Base-by-base conservation (phyloP, 805 yeast genomes). In the Candida chilensis region DNA sequence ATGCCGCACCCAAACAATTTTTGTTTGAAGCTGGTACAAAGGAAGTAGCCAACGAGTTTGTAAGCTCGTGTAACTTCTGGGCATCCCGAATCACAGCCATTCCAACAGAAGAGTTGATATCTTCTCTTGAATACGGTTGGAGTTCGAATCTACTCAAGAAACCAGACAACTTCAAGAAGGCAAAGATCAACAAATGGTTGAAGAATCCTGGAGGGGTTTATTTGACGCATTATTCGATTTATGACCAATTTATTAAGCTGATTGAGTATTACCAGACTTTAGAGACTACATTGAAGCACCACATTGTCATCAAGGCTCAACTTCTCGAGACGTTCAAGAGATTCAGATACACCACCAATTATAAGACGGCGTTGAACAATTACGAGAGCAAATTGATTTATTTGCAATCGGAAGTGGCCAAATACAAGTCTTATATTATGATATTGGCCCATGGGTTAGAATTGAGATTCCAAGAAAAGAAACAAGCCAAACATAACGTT, bases 71-170 rank as follows among this genome's bases (percentile, higher is more conserved):
- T 53, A 87, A 86, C 51, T 87, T 83, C 49, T 87, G 96, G 95
- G 84, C 94, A 2, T 83, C 90, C 2, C 70, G 92, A 39, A 69
- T 82, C 21, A 79, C 94, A 5, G 79, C 87, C 11, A 78, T 84
- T 14, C 95, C 95, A 3, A 65, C 76, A 0, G 82, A 78, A 43
- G 79, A 75, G 32, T 75, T 80, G 37, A 64, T 83, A 19, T 75
- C 86, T 2, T 77, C 90, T 32, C 70, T 78, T 35, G 94, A 87
- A 48, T 86, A 74, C 47, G 95, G 95, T 2, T 86, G 95, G 95
- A 63, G 65, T 17, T 47, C 35, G n/a, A 39, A 37, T 15, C 13
- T 48, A 19, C 13, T 42, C 7, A 18, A 21, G 8, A 34, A 48
- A 22, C 46, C 43, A 17, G 50, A 47, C 15, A 36, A 44, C 11